phyloP scores from a whole-genome alignment of 768 basidiomycete species.

The Phanerochaete sordida region DNA sequence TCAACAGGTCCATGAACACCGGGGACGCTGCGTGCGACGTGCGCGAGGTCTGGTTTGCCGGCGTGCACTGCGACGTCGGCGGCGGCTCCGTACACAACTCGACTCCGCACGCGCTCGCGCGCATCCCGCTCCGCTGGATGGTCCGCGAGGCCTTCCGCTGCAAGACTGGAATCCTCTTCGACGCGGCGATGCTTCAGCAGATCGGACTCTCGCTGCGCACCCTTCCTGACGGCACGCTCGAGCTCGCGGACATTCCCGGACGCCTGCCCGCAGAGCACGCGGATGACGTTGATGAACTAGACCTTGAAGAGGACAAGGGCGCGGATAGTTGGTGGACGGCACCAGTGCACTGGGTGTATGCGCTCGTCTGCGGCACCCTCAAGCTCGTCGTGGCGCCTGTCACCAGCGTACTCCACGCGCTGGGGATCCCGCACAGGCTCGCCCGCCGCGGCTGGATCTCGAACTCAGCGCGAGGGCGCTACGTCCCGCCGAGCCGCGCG shows the following conservation, averaged over 20 bases:
- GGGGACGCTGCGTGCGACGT: slow-evolving; percentile 19
- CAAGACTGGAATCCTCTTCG: slow-evolving; percentile 26
- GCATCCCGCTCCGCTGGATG: slow-evolving; percentile 34
- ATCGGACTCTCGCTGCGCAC: slow-evolving; percentile 9
- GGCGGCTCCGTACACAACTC: slow-evolving; percentile 27
- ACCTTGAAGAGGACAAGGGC: background rate
- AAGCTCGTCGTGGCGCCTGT: background rate
- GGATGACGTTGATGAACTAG: background rate
- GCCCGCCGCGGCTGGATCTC: background rate
- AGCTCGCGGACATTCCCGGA: background rate
- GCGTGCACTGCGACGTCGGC: slow-evolving; percentile 35
- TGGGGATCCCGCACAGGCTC: background rate
- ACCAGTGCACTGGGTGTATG: background rate
- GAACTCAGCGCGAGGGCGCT: background rate
- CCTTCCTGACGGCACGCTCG: background rate
- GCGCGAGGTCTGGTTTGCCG: slow-evolving; percentile 71
- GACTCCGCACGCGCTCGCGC: slow-evolving; percentile 21
- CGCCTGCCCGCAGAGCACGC: background rate
- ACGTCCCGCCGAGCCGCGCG: background rate
- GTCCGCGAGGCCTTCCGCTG: slow-evolving; percentile 28
- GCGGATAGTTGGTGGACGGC: background rate
- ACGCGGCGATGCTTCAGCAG: slow-evolving; percentile 19
- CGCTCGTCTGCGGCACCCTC: background rate
- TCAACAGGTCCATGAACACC: background rate
- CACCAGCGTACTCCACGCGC: background rate